Evolutionary conservation across 2,329 filamentous ascomycete species (phyloP).

Genomic region (Coniella vitis): DNA sequence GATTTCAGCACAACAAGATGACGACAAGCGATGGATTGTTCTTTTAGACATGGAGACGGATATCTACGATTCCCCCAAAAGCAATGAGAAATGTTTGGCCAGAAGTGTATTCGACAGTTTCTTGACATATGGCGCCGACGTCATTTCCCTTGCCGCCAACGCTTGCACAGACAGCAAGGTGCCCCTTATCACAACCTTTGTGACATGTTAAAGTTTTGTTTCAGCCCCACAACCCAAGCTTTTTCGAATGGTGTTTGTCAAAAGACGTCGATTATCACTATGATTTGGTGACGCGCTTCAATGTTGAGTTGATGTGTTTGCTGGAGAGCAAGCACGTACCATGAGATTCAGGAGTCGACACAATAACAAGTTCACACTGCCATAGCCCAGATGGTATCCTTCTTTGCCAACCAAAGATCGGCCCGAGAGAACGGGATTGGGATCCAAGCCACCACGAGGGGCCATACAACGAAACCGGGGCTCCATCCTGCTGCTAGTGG

Average conservation of each 20-base stretch:
- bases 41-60: neutral
- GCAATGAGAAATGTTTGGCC: slow-evolving; percentile 4
- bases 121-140: neutral
- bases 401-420: too few species aligned
- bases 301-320: too few species aligned
- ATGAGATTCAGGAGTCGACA: too few species aligned
- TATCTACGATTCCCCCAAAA: slow-evolving; percentile 14
- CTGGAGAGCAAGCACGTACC: too few species aligned
- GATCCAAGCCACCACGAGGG: too few species aligned
- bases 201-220: slow-evolving; percentile 2
- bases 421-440: too few species aligned
- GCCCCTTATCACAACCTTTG: slow-evolving; percentile 7
- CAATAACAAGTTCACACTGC: too few species aligned
- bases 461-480: too few species aligned
- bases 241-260: neutral
- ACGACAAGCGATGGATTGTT: neutral
- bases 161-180: neutral
- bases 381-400: too few species aligned
- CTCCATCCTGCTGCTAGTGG: neutral
- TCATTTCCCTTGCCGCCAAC: slow-evolving; percentile 6
- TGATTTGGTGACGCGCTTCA: too few species aligned
- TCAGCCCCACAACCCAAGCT: neutral
- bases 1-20: too few species aligned
- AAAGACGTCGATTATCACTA: too few species aligned
- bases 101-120: neutral